Percentiles rank a stretch among this genome's conserved stretches.
Evolutionary conservation across 345 rosid species (phyloP).

Genomic region (Bruguiera sexangula): DNA sequence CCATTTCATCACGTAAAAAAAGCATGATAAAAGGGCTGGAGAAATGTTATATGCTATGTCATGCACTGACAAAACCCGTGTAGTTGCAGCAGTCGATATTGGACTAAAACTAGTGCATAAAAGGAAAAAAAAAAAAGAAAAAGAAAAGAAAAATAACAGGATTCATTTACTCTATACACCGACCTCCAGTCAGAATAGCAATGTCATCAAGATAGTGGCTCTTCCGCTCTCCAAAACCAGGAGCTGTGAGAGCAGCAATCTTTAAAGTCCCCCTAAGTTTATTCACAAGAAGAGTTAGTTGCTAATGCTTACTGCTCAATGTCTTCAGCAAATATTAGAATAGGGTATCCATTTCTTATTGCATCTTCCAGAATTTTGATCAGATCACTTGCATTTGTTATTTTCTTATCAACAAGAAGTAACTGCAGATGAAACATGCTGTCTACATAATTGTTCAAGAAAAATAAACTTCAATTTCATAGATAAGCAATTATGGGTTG

Average conservation of each 20-base stretch:
- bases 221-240: conserved; percentile 96
- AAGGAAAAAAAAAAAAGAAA: background rate
- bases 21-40: no score
- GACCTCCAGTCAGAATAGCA: conserved; percentile 90
- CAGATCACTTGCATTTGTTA: conserved; percentile 95
- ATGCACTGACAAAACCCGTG: conserved; percentile 57
- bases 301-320: conserved; percentile 98
- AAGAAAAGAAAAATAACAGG: background rate
- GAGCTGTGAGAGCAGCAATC: conserved; percentile 95
- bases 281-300: conserved; percentile 89
- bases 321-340: conserved; percentile 83
- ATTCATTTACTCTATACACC: background rate
- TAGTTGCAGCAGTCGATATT: conserved; percentile 30
- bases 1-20: background rate
- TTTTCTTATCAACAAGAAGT: conserved; percentile 96
- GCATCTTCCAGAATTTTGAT: conserved; percentile 81
- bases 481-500: background rate
- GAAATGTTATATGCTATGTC: no score
- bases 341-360: conserved; percentile 70
- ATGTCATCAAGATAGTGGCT: conserved; percentile 97
- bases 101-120: conserved; percentile 14
- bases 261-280: conserved; percentile 87
- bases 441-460: background rate
- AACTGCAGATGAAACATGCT: conserved; percentile 48
- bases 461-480: background rate